Percentiles rank a stretch among this genome's conserved stretches.
Evolutionary conservation across 140 eudicot genomes (phyloP).

Genomic region (Stevia rebaudiana): DNA sequence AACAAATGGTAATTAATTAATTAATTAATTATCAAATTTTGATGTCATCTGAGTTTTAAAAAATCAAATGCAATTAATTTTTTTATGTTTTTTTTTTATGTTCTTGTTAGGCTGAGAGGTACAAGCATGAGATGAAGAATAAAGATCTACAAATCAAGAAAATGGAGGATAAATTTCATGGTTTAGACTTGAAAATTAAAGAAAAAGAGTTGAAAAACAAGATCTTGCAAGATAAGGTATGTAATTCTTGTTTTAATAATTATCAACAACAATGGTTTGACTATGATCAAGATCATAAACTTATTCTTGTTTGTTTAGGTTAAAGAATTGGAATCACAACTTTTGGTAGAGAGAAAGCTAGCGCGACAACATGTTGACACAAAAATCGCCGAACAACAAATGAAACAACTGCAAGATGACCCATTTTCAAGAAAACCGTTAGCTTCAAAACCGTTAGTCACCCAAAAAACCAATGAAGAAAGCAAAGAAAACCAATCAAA

Average conservation of each 20-base stretch:
- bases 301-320: conserved; percentile 33
- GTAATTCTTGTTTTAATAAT: no score
- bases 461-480: conserved; percentile 32
- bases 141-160: conserved; percentile 76
- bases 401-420: conserved; percentile 52
- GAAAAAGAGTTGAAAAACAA: conserved; percentile 75
- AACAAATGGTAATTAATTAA: conserved; percentile 91
- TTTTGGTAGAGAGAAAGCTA: conserved; percentile 78
- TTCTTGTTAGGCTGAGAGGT: conserved; percentile 60
- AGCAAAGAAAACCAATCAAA: conserved; percentile 37
- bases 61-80: background rate
- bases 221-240: conserved; percentile 83
- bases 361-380: conserved; percentile 85
- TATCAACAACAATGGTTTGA: background rate
- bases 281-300: conserved; percentile 4
- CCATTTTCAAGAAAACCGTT: conserved; percentile 53
- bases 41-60: background rate
- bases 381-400: conserved; percentile 78
- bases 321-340: conserved; percentile 88
- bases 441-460: conserved; percentile 35
- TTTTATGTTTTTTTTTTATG: background rate
- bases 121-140: conserved; percentile 59
- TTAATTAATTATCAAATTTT: conserved; percentile 7
- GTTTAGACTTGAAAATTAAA: conserved; percentile 61
- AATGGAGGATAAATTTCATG: conserved; percentile 69